Evolutionary conservation across 2,329 filamentous ascomycete genomes (phyloP).

Genomic region (Microdochium bolleyi): DNA sequence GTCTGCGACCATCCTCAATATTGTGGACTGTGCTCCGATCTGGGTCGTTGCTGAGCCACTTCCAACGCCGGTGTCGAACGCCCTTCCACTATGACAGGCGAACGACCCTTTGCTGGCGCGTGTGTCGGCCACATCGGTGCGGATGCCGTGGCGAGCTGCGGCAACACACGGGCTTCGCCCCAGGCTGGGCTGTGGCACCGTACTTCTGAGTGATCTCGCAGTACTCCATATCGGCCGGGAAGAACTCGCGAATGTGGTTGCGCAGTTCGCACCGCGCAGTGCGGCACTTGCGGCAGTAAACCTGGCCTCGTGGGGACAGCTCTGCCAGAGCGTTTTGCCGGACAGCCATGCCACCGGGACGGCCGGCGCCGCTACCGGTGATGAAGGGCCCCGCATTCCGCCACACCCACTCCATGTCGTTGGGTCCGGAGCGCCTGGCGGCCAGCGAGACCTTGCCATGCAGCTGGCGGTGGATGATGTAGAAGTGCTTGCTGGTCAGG

Average conservation of each 20-base stretch:
- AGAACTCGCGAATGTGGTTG: slow-evolving; percentile 52
- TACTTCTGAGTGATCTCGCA: slow-evolving; percentile 52
- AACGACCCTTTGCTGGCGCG: slow-evolving; percentile 19
- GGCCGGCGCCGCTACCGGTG: slow-evolving; percentile 9
- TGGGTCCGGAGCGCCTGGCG: slow-evolving; percentile 49
- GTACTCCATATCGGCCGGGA: slow-evolving; percentile 49
- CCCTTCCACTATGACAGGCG: slow-evolving; percentile 9
- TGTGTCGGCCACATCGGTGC: slow-evolving; percentile 49
- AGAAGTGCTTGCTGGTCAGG: slow-evolving; percentile 49
- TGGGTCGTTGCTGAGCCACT: not conserved
- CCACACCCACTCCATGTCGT: slow-evolving; percentile 58
- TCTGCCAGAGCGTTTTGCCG: slow-evolving; percentile 28
- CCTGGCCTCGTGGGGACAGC: slow-evolving; percentile 48
- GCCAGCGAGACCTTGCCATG: slow-evolving; percentile 49
- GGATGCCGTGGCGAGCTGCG: slow-evolving; percentile 53
- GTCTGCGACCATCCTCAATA: too few species aligned
- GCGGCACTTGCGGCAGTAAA: slow-evolving; percentile 55
- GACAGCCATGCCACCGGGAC: slow-evolving; percentile 5
- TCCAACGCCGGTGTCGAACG: not conserved
- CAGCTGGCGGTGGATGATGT: slow-evolving; percentile 48
- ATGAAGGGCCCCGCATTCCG: slow-evolving; percentile 41
- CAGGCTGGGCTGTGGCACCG: slow-evolving; percentile 36
- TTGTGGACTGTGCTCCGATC: not conserved
- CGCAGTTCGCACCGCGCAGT: slow-evolving; percentile 55
- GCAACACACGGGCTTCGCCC: slow-evolving; percentile 44